Evolutionary conservation across 176 grass and related monocot genomes (phyloP).

Genomic region (Musa acuminata): DNA sequence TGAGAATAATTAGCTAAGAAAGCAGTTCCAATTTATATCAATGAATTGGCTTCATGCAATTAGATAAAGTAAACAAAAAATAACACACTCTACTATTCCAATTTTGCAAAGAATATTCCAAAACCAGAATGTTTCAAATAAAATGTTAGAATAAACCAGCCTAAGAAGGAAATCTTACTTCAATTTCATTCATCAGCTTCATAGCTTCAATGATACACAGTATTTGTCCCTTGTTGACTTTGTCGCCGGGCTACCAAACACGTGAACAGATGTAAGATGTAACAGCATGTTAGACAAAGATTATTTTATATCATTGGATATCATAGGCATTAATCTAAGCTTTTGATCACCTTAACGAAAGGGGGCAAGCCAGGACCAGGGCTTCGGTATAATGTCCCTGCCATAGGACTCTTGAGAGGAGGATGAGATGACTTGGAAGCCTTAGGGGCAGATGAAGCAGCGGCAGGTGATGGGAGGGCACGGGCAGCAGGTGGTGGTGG

Average conservation of each 20-base stretch:
- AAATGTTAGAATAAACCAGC: neutral
- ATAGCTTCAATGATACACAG: constrained; percentile 25
- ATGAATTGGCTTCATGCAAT: neutral
- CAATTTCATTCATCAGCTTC: constrained; percentile 28
- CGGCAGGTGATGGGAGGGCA: neutral
- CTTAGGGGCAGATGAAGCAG: neutral
- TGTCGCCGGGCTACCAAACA: constrained; percentile 17
- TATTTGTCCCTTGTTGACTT: constrained; percentile 21
- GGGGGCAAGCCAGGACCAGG: constrained; percentile 13
- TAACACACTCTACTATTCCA: no score
- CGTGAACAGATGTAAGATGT: neutral
- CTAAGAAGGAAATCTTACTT: constrained; percentile 4
- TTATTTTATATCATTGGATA: neutral
- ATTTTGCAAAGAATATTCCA: neutral
- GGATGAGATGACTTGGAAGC: constrained; percentile 18
- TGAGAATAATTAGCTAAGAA: neutral
- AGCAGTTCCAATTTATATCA: neutral
- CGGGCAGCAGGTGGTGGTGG: neutral
- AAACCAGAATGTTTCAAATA: neutral
- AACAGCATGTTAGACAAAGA: neutral
- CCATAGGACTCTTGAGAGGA: constrained; percentile 20
- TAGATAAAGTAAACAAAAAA: neutral
- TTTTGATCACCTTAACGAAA: constrained; percentile 15
- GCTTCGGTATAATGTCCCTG: constrained; percentile 24
- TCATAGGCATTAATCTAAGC: neutral